A percentile compares a stretch with the other conserved stretches of the same genome.
phyloP scores from a whole-genome alignment of 306 rosid genomes.

The Medicago lupulina region DNA sequence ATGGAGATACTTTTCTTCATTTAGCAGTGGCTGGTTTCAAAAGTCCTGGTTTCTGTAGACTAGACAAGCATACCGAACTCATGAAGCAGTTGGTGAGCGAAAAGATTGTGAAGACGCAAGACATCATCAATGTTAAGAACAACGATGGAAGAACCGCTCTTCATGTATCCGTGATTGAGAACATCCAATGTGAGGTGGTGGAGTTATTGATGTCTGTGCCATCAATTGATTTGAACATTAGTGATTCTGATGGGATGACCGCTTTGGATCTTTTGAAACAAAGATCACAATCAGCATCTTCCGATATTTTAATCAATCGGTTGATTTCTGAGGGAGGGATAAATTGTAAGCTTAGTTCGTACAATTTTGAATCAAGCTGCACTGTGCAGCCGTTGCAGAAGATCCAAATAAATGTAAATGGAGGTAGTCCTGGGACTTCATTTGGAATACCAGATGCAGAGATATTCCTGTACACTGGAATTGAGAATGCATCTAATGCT shows the following conservation, averaged over 20 bases:
- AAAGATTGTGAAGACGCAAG: slow-evolving; percentile 46
- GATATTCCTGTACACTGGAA: slow-evolving; percentile 80
- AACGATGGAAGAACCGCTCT: slow-evolving; percentile 85
- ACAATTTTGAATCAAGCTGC: background rate
- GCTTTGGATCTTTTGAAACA: slow-evolving; percentile 81
- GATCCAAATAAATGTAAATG: slow-evolving; percentile 48
- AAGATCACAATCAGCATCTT: slow-evolving; percentile 64
- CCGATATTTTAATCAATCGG: slow-evolving; percentile 73
- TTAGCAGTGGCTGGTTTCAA: slow-evolving; percentile 88
- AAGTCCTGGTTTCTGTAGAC: slow-evolving; percentile 78
- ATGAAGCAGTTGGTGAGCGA: slow-evolving; percentile 59
- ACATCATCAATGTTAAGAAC: slow-evolving; percentile 71
- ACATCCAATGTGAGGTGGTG: slow-evolving; percentile 63
- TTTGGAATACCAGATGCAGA: slow-evolving; percentile 92
- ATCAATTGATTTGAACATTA: slow-evolving; percentile 66
- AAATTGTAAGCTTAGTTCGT: background rate
- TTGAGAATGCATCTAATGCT: slow-evolving; percentile 63
- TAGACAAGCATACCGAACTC: slow-evolving; percentile 78
- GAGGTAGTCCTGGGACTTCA: slow-evolving; percentile 83
- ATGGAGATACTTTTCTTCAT: slow-evolving; percentile 90
- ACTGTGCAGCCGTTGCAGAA: background rate
- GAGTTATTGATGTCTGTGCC: slow-evolving; percentile 72
- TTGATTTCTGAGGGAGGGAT: slow-evolving; percentile 73
- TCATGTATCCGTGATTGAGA: slow-evolving; percentile 72
- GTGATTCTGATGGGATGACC: slow-evolving; percentile 74